Percentiles rank a stretch among this genome's conserved stretches.
Conservation (phyloP, 2,329 filamentous ascomycete genomes). For the Cladosporium oxysporum region DNA sequence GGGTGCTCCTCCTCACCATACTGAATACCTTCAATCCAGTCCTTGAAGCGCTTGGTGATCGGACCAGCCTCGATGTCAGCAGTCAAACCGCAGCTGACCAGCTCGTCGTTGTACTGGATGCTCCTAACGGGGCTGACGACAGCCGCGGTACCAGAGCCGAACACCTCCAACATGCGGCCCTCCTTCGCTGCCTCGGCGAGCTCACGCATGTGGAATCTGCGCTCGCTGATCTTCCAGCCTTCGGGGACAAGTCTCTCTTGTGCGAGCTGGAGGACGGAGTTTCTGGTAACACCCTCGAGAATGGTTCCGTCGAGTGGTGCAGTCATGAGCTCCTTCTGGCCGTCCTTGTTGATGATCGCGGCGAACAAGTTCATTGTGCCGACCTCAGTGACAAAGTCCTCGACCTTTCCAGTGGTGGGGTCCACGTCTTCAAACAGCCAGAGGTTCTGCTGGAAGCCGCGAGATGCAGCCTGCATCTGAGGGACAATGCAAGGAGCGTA, state of each 20-base stretch:
- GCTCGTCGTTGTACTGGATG: slow-evolving; percentile 83
- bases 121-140: slow-evolving; percentile 87
- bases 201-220: slow-evolving; percentile 90
- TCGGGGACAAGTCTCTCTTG: slow-evolving; percentile 78
- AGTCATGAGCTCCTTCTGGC: slow-evolving; percentile 90
- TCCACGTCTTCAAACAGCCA: slow-evolving; percentile 83
- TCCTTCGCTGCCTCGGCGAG: slow-evolving; percentile 78
- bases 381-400: slow-evolving; percentile 95
- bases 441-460: slow-evolving; percentile 96
- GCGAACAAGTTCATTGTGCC: slow-evolving; percentile 99
- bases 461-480: slow-evolving; percentile 84
- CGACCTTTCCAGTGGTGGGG: slow-evolving; percentile 43
- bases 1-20: slow-evolving; percentile 90
- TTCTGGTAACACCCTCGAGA: slow-evolving; percentile 88
- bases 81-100: slow-evolving; percentile 72
- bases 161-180: slow-evolving; percentile 86
- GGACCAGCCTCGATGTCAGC: slow-evolving; percentile 84
- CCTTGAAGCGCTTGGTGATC: slow-evolving; percentile 83
- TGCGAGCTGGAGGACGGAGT: slow-evolving; percentile 85
- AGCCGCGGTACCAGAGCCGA: slow-evolving; percentile 90
- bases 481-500: slow-evolving; percentile 99
- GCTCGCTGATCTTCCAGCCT: slow-evolving; percentile 86
- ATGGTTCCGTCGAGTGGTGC: slow-evolving; percentile 96
- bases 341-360: slow-evolving; percentile 82
- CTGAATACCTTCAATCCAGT: slow-evolving; percentile 94